Percentiles rank a stretch among this genome's conserved stretches.
phyloP scores from a whole-genome alignment of 805 yeast genomes.

The Candida silvicultrix region DNA sequence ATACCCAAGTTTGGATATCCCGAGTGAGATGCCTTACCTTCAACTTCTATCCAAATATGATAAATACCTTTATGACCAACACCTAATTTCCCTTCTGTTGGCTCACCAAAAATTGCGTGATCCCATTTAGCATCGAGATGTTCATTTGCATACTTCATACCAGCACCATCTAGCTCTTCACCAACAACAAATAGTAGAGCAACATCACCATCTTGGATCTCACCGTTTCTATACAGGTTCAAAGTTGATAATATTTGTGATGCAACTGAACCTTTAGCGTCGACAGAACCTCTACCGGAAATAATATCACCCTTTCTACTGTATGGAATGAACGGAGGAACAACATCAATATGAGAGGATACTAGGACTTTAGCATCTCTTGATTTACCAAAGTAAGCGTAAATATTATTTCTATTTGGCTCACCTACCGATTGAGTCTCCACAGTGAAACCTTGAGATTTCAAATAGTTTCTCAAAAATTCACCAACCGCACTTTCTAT shows the following conservation, averaged over 20 bases:
- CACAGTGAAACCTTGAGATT: background rate
- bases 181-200: slow-evolving; percentile 54
- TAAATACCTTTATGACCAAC: slow-evolving; percentile 60
- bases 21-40: slow-evolving; percentile 52
- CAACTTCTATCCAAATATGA: slow-evolving; percentile 31
- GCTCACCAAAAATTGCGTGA: slow-evolving; percentile 61
- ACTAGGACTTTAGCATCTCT: slow-evolving; percentile 41
- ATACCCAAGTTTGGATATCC: slow-evolving; percentile 66
- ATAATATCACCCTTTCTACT: slow-evolving; percentile 37
- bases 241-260: slow-evolving; percentile 47
- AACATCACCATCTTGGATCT: slow-evolving; percentile 46
- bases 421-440: background rate
- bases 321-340: slow-evolving; percentile 55
- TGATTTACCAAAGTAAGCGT: slow-evolving; percentile 43
- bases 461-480: too few relatives aligned
- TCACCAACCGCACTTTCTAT: too few relatives aligned
- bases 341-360: slow-evolving; percentile 64
- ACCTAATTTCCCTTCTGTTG: slow-evolving; percentile 60
- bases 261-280: slow-evolving; percentile 62
- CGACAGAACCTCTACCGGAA: slow-evolving; percentile 59
- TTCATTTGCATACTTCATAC: slow-evolving; percentile 41
- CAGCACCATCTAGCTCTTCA: slow-evolving; percentile 56
- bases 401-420: slow-evolving; percentile 34
- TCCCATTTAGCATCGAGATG: slow-evolving; percentile 43
- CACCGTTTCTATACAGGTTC: slow-evolving; percentile 32